Evolutionary conservation across 1,284 basidiomycete species (phyloP).

Genomic region (Heliocybe sulcata): DNA sequence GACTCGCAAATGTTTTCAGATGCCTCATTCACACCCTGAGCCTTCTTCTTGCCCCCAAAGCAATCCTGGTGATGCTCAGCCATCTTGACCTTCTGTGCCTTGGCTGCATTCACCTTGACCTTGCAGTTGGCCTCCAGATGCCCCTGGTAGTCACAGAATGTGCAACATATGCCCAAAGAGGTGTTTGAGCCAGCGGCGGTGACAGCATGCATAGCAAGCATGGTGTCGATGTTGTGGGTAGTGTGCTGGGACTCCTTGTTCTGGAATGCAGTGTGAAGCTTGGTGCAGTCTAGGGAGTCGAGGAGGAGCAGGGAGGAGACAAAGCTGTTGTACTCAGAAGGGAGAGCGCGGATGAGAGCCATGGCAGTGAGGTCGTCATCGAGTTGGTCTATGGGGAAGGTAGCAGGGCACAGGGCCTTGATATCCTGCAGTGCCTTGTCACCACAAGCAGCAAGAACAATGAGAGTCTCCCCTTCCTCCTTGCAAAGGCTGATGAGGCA

Average conservation of each 20-base stretch:
- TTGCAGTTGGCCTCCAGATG: too few relatives aligned
- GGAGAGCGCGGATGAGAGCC: conserved; percentile 10
- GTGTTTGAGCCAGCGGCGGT: too few relatives aligned
- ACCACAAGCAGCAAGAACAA: conserved; percentile 17
- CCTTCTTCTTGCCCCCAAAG: too few relatives aligned
- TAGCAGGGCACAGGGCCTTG: conserved; percentile 15
- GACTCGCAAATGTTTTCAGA: too few relatives aligned
- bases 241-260: conserved; percentile 11
- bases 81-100: too few relatives aligned
- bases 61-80: too few relatives aligned
- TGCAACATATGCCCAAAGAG: too few relatives aligned
- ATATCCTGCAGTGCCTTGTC: conserved; percentile 16
- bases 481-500: neutral
- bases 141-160: too few relatives aligned
- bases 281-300: conserved; percentile 15
- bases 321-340: conserved; percentile 14
- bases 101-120: too few relatives aligned
- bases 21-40: too few relatives aligned
- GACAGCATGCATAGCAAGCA: too few relatives aligned
- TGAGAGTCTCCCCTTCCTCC: conserved; percentile 16
- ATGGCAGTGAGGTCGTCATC: conserved; percentile 17
- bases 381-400: conserved; percentile 15
- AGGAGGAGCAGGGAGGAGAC: conserved; percentile 15
- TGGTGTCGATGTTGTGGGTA: too few relatives aligned
- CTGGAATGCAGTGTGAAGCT: conserved; percentile 15